Base-by-base conservation (phyloP, 2,329 filamentous ascomycete species). In the Diplodia intermedia region DNA sequence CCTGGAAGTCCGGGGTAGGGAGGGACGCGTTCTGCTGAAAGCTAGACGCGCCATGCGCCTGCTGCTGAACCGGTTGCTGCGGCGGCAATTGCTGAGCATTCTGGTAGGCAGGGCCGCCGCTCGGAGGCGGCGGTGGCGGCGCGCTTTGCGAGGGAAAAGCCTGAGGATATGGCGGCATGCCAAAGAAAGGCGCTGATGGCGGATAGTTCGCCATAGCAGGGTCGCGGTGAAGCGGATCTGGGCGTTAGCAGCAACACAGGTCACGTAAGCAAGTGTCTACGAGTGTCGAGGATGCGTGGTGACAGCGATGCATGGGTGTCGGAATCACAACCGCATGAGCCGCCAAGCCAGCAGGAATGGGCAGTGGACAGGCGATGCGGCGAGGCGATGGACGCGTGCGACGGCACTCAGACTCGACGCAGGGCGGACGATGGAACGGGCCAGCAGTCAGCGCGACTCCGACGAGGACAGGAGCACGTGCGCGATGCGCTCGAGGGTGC, bases 11-110 rank as follows among this genome's bases (percentile, higher is more conserved):
- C 33, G 73, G 40, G 9, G 62, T 70, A 12, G 72, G 70, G 26
- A 73, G 70, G 60, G 71, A 71, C 52, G 71, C 62, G 65, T 73
- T 73, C 40, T 75, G 73, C 54, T 69, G 69, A 26, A 71, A 67
- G n/a, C 66, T 69, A 49, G 54, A 38, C 23, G 60, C 60, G 15
- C 31, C 40, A 29, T 62, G 66, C 52, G 50, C 52, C 36, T 62
- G 63, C 47, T 49, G 61, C 49, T 31, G 63, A n/a, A 23, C 12
- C 14, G 33, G 61, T 29, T 38, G 61, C 49, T 40, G 65, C 55
- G 43, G 65, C 38, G 66, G 57, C 33, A 67, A 38, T 31, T 36
- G 65, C 55, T 43, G 65, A 20, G 23, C 53, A 43, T 60, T 55
- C 31, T 68, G 66, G 38, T 55, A 68, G 29, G 43, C 36, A n/a